Base-by-base conservation (phyloP, 176 grass and related monocot genomes). In the Aegilops umbellulata region DNA sequence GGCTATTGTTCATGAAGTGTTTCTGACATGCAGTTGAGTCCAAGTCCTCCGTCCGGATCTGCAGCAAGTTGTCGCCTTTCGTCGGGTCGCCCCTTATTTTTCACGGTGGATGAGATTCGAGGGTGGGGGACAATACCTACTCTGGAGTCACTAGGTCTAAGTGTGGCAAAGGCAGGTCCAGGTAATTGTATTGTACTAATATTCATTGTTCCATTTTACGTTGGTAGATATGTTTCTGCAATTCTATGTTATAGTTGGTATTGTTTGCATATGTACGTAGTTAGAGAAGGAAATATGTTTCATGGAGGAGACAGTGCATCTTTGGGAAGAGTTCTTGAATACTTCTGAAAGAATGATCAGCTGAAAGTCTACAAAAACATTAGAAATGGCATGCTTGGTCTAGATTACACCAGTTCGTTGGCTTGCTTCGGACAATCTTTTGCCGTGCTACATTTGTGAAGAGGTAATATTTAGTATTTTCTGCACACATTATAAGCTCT, bases 331-430 rank as follows among this genome's bases (percentile, higher is more conserved):
- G 89, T 93, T 31, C 79, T 89, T 74, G 95, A 98, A 66, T 98
- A 98, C 81, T 95, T 94, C 74, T 95, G 95, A 93, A 94, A 85
- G 86, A 98, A 98, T 90, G 93, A 98, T 70, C 87, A 86, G 60
- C 31, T 95, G 82, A 95, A 88, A 81, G 83, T 86, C 20, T 98
- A 98, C 85, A 98, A 98, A 77, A 91, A 93, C 65, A 98, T 89
- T 65, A 92, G 93, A 85, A 98, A 98, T 65, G 91, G 95, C 66
- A 98, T 98, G 95, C 76, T 98, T 85, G 95, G 93, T 74, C 83
- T 91, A 69, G 95, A 92, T 34, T 95, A 95, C 82, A 93, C 91
- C 39, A 98, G 82, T 95, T 95, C 55, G 93, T 79, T 95, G 95
- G 95, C 89, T 98, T 86, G 89, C 95, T 85, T 98, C 89, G 65